Conservation (phyloP, 176 grass and related monocot species). For the barley (Hordeum vulgare) region DNA sequence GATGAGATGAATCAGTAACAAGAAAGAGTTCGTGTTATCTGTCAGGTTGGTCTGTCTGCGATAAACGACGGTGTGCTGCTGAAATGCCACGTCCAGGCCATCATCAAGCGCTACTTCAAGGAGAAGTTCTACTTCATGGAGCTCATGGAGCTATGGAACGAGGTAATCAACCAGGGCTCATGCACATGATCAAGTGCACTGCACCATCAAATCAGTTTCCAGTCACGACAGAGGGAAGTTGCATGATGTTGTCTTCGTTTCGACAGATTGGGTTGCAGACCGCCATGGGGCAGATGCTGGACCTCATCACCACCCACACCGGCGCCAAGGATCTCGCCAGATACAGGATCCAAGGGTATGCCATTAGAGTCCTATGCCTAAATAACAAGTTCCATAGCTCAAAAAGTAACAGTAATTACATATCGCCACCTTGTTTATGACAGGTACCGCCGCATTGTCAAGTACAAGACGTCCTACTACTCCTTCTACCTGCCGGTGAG, state of each 20-base stretch:
- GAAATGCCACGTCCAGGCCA: slow-evolving; percentile 51
- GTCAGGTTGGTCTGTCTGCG: slow-evolving; percentile 52
- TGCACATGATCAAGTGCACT: background rate
- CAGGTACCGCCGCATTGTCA: slow-evolving; percentile 64
- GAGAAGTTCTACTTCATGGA: slow-evolving; percentile 44
- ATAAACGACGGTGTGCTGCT: slow-evolving; percentile 67
- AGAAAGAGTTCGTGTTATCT: background rate
- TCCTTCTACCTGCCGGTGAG: slow-evolving; percentile 68
- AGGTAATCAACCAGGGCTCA: slow-evolving; percentile 12
- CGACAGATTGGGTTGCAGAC: slow-evolving; percentile 54
- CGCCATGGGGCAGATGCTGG: slow-evolving; percentile 63
- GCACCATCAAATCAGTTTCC: too few relatives aligned
- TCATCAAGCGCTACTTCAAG: slow-evolving; percentile 63
- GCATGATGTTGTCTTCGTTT: background rate
- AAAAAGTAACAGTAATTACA: background rate
- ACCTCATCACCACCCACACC: slow-evolving; percentile 56
- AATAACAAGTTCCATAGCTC: background rate
- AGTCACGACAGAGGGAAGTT: too few relatives aligned
- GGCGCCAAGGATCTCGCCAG: slow-evolving; percentile 49
- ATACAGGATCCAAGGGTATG: slow-evolving; percentile 56
- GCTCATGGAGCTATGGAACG: slow-evolving; percentile 55
- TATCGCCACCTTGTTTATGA: background rate
- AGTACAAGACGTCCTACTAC: slow-evolving; percentile 71
- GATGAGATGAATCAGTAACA: background rate
- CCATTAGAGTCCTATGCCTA: background rate